phyloP scores from a whole-genome alignment of 331 rosid species.

The Erythrophleum ivorense region DNA sequence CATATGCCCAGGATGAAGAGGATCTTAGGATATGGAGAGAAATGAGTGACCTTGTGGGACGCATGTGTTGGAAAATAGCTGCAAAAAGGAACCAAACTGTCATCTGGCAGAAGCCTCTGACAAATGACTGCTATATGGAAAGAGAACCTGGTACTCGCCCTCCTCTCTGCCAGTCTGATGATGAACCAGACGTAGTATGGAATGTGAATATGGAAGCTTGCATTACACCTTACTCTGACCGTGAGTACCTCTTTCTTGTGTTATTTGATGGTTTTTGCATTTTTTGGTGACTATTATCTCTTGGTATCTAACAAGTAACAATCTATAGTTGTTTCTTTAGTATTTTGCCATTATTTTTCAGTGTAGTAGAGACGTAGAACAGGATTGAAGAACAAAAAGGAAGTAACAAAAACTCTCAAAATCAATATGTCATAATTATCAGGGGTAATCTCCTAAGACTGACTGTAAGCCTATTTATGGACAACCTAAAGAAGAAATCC shows the following conservation, averaged over 20 bases:
- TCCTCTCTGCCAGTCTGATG: constrained; percentile 83
- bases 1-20: constrained; percentile 99
- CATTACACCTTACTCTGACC: constrained; percentile 77
- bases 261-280: constrained; percentile 37
- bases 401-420: not conserved
- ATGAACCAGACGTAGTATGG: constrained; percentile 85
- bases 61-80: constrained; percentile 91
- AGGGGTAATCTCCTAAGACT: not conserved
- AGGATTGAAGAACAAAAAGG: constrained; percentile 1
- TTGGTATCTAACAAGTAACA: not conserved
- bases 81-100: constrained; percentile 88
- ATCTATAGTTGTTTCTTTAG: constrained; percentile 19
- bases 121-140: constrained; percentile 81
- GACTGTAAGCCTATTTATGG: not conserved
- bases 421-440: not conserved
- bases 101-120: constrained; percentile 91
- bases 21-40: constrained; percentile 93
- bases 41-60: constrained; percentile 87
- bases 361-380: not conserved
- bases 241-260: constrained; percentile 56
- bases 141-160: constrained; percentile 86
- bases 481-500: not conserved
- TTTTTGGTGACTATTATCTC: constrained; percentile 26
- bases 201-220: constrained; percentile 91
- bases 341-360: not conserved